Evolutionary conservation across 176 grass and related monocot genomes (phyloP), one percentile per base, ranked within the genome.

Genomic region (Paspalum notatum): DNA sequence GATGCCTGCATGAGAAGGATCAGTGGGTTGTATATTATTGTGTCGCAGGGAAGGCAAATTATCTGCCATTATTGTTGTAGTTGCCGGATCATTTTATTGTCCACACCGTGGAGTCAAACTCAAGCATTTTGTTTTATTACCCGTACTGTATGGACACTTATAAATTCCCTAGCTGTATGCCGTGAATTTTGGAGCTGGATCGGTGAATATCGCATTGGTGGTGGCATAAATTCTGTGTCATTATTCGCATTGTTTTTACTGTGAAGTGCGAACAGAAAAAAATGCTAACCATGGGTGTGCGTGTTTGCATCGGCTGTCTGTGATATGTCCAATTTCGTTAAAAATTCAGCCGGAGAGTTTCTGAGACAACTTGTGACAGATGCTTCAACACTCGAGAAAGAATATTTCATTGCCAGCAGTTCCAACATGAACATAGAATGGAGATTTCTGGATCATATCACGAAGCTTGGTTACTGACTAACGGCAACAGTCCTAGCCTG

Each of bases 401-500:
- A 78, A 83, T 74, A 68, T 74, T 51, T 50, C 27, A 52, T 50
- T 74, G 12, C 27, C 51, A 78, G 6, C 21, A 42, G 12, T 84
- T 78, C 25, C 32, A 24, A 56, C 65, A 71, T 32, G 72, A 82
- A 78, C 70, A 76, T 18, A 49, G 72, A 77, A 75, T 46, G 44
- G 16, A 54, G 4, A 42, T 56, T 62, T 57, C 32, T 1, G 47
- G 52, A 52, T 74, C 65, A 26, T 46, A 5, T 13, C 41, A 41
- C 27, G 16, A 62, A 62, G 25, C 70, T 57, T 45, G 54, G 52
- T 67, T 41, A 83, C 38, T 72, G 53, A 44, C 58, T 57, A 13
- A 56, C 39, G 1, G 68, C 82, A 50, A 39, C 27, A 70, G 37
- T 74, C 58, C 69, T 83, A 82, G 83, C 83, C 44, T 89, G 74